Evolutionary conservation across 169 alveolate genomes (phyloP).

Genomic region (Plasmodium vinckei): DNA sequence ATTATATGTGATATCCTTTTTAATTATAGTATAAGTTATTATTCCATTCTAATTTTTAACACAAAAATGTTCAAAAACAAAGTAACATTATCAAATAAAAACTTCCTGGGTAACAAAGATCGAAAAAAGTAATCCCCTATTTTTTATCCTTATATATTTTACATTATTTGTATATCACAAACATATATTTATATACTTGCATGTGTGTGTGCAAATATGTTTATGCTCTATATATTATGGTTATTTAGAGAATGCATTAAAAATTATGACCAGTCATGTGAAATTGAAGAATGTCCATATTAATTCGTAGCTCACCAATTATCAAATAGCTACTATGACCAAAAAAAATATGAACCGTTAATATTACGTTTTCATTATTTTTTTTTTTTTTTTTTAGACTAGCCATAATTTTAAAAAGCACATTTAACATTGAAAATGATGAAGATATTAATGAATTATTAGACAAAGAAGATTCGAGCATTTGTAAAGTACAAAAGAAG

Average conservation of each 20-base stretch:
- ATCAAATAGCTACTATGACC: no score
- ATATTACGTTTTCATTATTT: background rate
- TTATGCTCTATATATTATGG: background rate
- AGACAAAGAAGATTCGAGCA: constrained; percentile 45
- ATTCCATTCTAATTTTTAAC: background rate
- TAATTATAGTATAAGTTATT: background rate
- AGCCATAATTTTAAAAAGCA: constrained; percentile 23
- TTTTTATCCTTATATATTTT: background rate
- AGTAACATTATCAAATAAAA: constrained; percentile 35
- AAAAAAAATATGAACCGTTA: background rate
- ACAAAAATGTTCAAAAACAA: constrained; percentile 50
- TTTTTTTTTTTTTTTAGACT: constrained; percentile 26
- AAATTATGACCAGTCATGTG: no score
- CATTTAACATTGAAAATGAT: constrained; percentile 47
- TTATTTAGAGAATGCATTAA: background rate
- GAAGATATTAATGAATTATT: constrained; percentile 51
- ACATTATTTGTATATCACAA: background rate
- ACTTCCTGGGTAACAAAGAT: constrained; percentile 70
- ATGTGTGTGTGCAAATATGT: background rate
- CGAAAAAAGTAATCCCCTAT: constrained; percentile 51
- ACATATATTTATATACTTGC: background rate
- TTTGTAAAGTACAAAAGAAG: constrained; percentile 60
- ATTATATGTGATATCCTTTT: no score
- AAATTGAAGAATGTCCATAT: no score
- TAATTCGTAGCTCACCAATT: no score